A percentile compares a stretch with the other conserved stretches of the same genome.
Conservation (phyloP, 1,284 basidiomycete genomes). For the Leccinum subrobustum region DNA sequence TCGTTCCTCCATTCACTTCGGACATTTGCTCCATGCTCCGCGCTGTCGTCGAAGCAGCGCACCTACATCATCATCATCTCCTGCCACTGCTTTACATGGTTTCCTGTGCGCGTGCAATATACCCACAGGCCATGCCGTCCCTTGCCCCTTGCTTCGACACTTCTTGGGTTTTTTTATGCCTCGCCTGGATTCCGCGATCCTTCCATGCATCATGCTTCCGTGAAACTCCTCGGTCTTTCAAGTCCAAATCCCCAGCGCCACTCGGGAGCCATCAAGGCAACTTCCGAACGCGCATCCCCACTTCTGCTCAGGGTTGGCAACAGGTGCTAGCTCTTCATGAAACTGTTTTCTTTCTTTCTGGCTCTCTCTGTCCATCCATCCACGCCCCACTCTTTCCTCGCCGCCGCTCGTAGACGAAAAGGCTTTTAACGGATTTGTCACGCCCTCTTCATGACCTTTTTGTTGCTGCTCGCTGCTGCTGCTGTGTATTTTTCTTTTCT, state of each 20-base stretch:
- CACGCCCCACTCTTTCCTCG: not conserved
- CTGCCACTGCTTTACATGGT: constrained; percentile 8
- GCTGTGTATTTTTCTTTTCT: not conserved
- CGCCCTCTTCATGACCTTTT: constrained; percentile 27
- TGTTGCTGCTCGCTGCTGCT: constrained; percentile 29
- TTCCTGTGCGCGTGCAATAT: constrained; percentile 19
- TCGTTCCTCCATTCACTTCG: constrained; percentile 25
- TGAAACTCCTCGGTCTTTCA: constrained; percentile 27
- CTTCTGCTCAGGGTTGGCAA: constrained; percentile 5
- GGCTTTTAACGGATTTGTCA: constrained; percentile 12
- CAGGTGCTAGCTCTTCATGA: constrained; percentile 10
- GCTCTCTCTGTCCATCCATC: constrained; percentile 4
- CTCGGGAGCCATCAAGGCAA: constrained; percentile 13
- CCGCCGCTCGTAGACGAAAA: constrained; percentile 22
- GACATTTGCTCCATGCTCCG: constrained; percentile 26
- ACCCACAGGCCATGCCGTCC: constrained; percentile 22
- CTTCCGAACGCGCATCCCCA: constrained; percentile 11
- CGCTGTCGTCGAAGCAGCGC: constrained; percentile 18
- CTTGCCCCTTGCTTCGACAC: constrained; percentile 14
- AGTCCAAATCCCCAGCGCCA: not conserved
- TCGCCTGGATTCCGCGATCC: constrained; percentile 20
- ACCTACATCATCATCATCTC: constrained; percentile 15
- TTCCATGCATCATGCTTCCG: constrained; percentile 26
- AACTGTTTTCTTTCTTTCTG: constrained; percentile 2
- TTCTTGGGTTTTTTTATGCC: constrained; percentile 13